Conservation (phyloP, 192 early-diverging fungal genomes). For the Coemansia sp. region DNA sequence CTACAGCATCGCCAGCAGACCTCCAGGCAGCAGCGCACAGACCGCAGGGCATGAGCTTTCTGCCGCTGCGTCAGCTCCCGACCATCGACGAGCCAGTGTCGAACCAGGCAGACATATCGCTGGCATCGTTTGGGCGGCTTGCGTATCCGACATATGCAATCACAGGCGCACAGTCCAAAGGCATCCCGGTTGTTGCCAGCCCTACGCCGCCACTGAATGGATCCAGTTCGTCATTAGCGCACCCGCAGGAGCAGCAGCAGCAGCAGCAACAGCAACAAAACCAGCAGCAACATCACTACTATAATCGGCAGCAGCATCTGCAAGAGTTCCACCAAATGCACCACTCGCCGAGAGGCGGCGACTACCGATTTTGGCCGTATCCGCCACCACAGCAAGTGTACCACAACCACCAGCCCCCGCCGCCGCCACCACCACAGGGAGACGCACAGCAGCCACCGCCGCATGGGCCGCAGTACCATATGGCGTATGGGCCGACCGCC, state of each 20-base stretch:
- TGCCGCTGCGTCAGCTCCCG: constrained; percentile 3
- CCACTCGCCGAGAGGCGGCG: constrained; percentile 16
- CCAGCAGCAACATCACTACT: constrained; percentile 10
- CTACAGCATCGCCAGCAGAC: constrained; percentile 3
- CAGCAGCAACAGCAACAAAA: constrained; percentile 10
- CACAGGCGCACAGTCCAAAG: not conserved
- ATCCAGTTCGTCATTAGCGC: not conserved
- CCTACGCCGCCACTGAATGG: not conserved
- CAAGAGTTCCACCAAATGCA: constrained; percentile 18
- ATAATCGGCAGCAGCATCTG: constrained; percentile 5
- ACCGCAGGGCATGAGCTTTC: constrained; percentile 1
- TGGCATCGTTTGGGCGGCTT: constrained; percentile 3
- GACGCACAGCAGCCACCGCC: constrained; percentile 9
- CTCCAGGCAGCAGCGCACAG: not conserved
- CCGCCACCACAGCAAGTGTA: constrained; percentile 26
- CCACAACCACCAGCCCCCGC: constrained; percentile 14
- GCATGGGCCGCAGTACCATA: constrained; percentile 8
- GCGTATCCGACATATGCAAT: constrained; percentile 7
- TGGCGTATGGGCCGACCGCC: constrained; percentile 2
- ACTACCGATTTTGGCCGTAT: constrained; percentile 50
- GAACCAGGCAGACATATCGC: not conserved
- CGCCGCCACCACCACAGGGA: not conserved
- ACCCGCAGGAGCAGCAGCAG: not conserved
- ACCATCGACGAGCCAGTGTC: not conserved
- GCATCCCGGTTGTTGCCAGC: not conserved